Percentiles rank a stretch among this genome's conserved stretches.
phyloP scores from a whole-genome alignment of 1,284 basidiomycete species.

The Mrakiaceae sp. region DNA sequence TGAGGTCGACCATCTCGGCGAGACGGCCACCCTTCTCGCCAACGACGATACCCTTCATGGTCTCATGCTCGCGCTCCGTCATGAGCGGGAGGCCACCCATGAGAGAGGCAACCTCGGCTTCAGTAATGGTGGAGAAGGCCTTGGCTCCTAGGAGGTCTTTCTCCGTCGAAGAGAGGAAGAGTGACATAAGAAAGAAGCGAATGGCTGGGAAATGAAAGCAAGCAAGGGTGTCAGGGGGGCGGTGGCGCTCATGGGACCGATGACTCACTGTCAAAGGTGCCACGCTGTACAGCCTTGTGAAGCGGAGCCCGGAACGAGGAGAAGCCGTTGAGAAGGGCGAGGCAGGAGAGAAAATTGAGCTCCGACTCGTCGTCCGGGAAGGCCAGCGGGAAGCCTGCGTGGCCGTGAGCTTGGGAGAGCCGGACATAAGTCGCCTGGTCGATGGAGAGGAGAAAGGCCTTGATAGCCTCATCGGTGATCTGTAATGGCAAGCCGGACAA shows the following conservation, averaged over 20 bases:
- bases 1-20: constrained; percentile 56
- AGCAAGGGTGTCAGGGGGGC: no score
- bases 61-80: constrained; percentile 56
- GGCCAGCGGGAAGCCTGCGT: constrained; percentile 55
- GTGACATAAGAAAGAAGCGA: constrained; percentile 54
- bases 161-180: constrained; percentile 53
- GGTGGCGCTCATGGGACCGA: no score
- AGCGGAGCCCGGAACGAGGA: constrained; percentile 63
- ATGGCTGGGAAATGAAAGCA: constrained; percentile 34
- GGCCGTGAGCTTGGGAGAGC: constrained; percentile 51
- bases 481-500: not conserved
- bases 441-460: constrained; percentile 50
- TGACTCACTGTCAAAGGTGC: constrained; percentile 53
- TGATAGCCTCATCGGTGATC: constrained; percentile 48
- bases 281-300: constrained; percentile 54
- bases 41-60: constrained; percentile 56
- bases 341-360: constrained; percentile 57
- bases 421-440: constrained; percentile 49
- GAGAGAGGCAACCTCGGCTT: constrained; percentile 54
- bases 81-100: constrained; percentile 53
- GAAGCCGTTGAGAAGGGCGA: constrained; percentile 66
- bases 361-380: constrained; percentile 58
- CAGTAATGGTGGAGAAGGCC: constrained; percentile 48
- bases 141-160: constrained; percentile 48
- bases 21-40: constrained; percentile 63